phyloP scores from a whole-genome alignment of 2,329 filamentous ascomycete genomes.

The Aspergillus caelatus region DNA sequence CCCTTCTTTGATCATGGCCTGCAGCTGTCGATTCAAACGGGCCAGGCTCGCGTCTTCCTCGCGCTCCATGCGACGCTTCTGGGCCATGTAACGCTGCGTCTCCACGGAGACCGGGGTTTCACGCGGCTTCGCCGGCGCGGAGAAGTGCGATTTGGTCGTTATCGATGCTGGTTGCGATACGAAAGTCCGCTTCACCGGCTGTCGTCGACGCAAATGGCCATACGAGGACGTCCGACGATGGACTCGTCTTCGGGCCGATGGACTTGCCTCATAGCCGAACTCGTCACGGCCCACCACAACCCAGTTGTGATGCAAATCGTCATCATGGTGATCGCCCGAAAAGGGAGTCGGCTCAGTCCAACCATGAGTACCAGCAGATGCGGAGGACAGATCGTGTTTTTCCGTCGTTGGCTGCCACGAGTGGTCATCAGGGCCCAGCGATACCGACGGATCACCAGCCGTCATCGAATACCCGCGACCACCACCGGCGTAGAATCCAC shows the following conservation, averaged over 20 bases:
- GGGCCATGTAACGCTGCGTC: constrained; percentile 73
- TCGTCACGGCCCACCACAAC: constrained; percentile 59
- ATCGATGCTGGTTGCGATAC: constrained; percentile 25
- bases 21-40: constrained; percentile 75
- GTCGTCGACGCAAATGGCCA: constrained; percentile 17
- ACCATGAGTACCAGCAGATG: constrained; percentile 24
- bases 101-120: constrained; percentile 53
- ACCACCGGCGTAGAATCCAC: constrained; percentile 84
- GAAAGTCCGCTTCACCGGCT: constrained; percentile 26
- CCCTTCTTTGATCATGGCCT: constrained; percentile 86
- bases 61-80: constrained; percentile 71
- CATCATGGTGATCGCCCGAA: constrained; percentile 58
- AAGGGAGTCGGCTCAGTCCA: constrained; percentile 46
- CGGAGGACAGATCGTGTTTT: constrained; percentile 28
- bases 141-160: constrained; percentile 25
- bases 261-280: constrained; percentile 23
- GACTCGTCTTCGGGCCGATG: constrained; percentile 1
- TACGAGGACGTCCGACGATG: constrained; percentile 20
- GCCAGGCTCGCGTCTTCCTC: constrained; percentile 79
- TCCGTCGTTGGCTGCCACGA: constrained; percentile 20
- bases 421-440: neutral
- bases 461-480: constrained; percentile 70
- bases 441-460: constrained; percentile 15
- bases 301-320: constrained; percentile 67
- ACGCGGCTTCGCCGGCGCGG: constrained; percentile 33